Percentiles rank a stretch among this genome's conserved stretches.
These are phyloP conservation scores for Fraxinus cuspidata DNA, from an alignment of 257 asterid species.

Conservation along the genomic window DNA sequence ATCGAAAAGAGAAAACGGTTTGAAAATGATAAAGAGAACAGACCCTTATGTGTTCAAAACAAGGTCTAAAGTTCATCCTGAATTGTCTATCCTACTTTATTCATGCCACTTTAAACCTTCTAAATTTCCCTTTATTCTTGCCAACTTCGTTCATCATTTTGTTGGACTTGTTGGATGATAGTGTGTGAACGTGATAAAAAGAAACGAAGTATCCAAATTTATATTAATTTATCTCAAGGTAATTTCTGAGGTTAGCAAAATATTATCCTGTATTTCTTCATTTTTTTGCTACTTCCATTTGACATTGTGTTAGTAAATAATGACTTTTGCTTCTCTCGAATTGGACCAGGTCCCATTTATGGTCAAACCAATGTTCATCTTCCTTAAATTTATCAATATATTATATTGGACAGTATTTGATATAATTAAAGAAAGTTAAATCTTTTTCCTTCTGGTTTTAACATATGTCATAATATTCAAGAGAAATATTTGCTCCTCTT, in stretches of 20 bases:
- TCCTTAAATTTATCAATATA: too few species aligned
- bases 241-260: too few species aligned
- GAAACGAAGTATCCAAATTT: too few species aligned
- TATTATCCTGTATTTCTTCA: background rate
- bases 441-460: too few species aligned
- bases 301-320: background rate
- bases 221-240: background rate
- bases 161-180: background rate
- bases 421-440: too few species aligned
- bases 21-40: too few species aligned
- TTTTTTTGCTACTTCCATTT: background rate
- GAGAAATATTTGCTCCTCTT: too few species aligned
- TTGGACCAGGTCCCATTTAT: background rate
- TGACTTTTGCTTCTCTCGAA: background rate
- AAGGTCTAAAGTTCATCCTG: background rate
- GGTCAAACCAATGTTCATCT: background rate
- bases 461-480: too few species aligned
- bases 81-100: background rate
- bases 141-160: background rate
- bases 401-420: too few species aligned
- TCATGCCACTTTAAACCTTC: constrained; percentile 6
- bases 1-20: too few species aligned
- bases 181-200: background rate
- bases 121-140: background rate
- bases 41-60: too few species aligned